Evolutionary conservation across 2,329 filamentous ascomycete species (phyloP).

Genomic region (Claviceps sorghi): DNA sequence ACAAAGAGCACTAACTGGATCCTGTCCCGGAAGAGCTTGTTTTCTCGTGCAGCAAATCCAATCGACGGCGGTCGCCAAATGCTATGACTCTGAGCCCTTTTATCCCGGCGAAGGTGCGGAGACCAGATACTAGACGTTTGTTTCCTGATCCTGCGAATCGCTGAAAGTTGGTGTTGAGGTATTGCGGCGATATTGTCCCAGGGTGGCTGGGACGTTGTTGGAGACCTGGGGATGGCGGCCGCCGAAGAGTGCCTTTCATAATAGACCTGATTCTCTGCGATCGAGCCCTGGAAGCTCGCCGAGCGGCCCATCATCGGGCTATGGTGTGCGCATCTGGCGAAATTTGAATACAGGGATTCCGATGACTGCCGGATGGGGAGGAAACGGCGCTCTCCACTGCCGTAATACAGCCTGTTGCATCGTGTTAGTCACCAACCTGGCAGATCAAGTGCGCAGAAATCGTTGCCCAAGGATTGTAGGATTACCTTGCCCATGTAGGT

Average conservation of each 20-base stretch:
- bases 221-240: slow-evolving; percentile 26
- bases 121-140: slow-evolving; percentile 54
- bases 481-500: slow-evolving; percentile 39
- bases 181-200: slow-evolving; percentile 15
- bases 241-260: slow-evolving; percentile 29
- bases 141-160: slow-evolving; percentile 23
- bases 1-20: slow-evolving; percentile 62
- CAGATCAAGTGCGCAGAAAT: slow-evolving; percentile 7
- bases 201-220: neutral
- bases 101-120: slow-evolving; percentile 54
- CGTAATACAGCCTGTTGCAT: slow-evolving; percentile 48
- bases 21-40: slow-evolving; percentile 52
- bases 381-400: slow-evolving; percentile 44
- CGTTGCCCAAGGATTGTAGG: slow-evolving; percentile 3
- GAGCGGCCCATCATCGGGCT: slow-evolving; percentile 34
- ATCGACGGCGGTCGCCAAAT: slow-evolving; percentile 63
- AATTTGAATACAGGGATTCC: slow-evolving; percentile 31
- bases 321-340: slow-evolving; percentile 30
- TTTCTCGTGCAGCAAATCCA: slow-evolving; percentile 46
- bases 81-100: slow-evolving; percentile 41
- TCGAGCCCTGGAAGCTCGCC: slow-evolving; percentile 27
- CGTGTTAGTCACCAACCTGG: neutral
- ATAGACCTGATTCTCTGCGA: slow-evolving; percentile 20
- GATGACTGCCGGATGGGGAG: slow-evolving; percentile 31
- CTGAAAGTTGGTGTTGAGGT: slow-evolving; percentile 17